Evolutionary conservation across 495 filamentous ascomycete genomes (phyloP), one percentile per base, ranked within the genome.

Genomic region (Neohortaea acidophila): DNA sequence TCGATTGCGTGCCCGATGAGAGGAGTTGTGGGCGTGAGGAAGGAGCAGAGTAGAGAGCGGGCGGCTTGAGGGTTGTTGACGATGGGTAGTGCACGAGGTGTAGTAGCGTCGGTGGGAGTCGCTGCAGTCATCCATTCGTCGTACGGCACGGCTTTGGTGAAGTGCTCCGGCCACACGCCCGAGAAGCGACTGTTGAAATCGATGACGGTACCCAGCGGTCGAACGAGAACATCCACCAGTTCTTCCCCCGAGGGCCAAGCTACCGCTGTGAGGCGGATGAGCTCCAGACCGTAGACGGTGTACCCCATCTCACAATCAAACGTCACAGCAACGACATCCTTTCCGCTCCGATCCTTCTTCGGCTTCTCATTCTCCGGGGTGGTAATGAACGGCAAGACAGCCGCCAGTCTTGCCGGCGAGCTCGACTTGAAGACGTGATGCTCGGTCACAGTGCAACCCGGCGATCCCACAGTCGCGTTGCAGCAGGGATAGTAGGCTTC

Each of bases 301-400:
- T 89, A 99, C 7, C 81, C 81, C 89, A 99, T 99, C 52, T 99
- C 89, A 53, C 91, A 94, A 56, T 99, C 89, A 47, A 99, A 78
- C 49, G 73, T 77, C 11, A 96, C 71, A 29, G 41, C 56, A 36
- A 52, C 51, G 11, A 48, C 44, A 21, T 35, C 53, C 36, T 49
- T 57, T 49, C 8, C 58, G 33, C 82, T 77, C 22, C 13, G 27
- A 27, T 35, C 33, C 20, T 38, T 39, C 22, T 26, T 14, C 3
- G 47, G 47, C 2, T 32, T 26, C 15, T 46, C 38, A 23, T 49
- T 47, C 12, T 53, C 42, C 0, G 86, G 84, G 2, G 91, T 96
- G 43, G 70, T 53, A 36, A 70, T 66, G 52, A 94, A 99, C 24
- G 82, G 83, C 43, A 86, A 65, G 6, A 86, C 59, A 0, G 76